Evolutionary conservation across 2,329 filamentous ascomycete genomes (phyloP).

Genomic region (Sporothrix dimorphospora): DNA sequence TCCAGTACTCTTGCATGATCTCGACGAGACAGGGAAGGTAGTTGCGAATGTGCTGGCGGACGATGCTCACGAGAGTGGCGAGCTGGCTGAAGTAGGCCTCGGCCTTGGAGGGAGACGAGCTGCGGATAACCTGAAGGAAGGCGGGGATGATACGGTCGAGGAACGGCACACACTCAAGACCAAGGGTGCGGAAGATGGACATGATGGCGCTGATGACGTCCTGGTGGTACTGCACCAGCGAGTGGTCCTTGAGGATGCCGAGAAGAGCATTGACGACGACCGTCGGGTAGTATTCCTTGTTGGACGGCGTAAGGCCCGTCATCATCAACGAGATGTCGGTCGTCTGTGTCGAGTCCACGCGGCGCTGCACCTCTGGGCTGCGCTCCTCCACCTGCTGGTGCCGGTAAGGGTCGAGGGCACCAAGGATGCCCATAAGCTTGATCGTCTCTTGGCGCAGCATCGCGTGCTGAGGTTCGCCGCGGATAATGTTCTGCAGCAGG

Average conservation of each 20-base stretch:
- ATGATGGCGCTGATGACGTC: conserved; percentile 97
- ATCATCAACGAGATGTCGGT: conserved; percentile 98
- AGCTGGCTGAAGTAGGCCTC: conserved; percentile 99
- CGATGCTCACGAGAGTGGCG: conserved; percentile 88
- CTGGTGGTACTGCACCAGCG: conserved; percentile 86
- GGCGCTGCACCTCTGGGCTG: conserved; percentile 76
- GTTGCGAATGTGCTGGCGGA: conserved; percentile 92
- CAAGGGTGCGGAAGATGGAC: conserved; percentile 96
- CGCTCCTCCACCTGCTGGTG: conserved; percentile 91
- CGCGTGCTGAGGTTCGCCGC: conserved; percentile 82
- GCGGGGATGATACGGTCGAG: conserved; percentile 92
- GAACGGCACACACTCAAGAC: conserved; percentile 94
- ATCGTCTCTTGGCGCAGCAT: conserved; percentile 90
- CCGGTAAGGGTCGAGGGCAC: conserved; percentile 93
- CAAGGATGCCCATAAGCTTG: conserved; percentile 92
- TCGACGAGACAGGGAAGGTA: conserved; percentile 86
- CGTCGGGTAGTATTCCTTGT: conserved; percentile 97
- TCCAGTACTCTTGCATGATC: conserved; percentile 89
- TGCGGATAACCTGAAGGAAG: conserved; percentile 85
- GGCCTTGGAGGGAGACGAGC: conserved; percentile 74
- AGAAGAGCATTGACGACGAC: conserved; percentile 96
- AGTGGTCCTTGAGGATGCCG: conserved; percentile 87
- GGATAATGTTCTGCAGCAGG: conserved; percentile 90
- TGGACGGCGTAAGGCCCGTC: conserved; percentile 93
- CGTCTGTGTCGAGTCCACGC: conserved; percentile 65